phyloP scores from a whole-genome alignment of 192 early-diverging fungal genomes.

The Linnemannia hyalina region DNA sequence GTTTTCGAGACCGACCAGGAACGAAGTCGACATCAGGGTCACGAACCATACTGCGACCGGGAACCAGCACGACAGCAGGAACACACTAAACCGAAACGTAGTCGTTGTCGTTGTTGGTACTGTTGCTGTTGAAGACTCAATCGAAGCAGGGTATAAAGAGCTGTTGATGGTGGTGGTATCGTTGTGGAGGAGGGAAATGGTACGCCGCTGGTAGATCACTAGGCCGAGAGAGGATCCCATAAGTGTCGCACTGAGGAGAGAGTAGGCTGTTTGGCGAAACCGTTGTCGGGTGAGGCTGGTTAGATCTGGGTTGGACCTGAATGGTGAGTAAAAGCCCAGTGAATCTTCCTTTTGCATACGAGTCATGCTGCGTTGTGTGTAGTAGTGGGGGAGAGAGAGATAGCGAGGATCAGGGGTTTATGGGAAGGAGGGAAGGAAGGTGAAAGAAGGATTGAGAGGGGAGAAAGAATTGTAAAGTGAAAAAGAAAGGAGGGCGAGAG shows the following conservation, averaged over 20 bases:
- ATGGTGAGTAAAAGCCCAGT: neutral
- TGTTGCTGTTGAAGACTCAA: neutral
- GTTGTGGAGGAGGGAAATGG: conserved; percentile 9
- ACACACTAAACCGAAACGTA: neutral
- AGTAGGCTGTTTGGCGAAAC: conserved; percentile 24
- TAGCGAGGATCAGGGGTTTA: neutral
- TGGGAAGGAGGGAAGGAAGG: neutral
- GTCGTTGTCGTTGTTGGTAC: conserved; percentile 5
- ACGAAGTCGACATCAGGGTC: neutral
- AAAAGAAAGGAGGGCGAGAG: neutral
- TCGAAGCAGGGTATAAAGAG: neutral
- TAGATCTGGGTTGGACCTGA: neutral
- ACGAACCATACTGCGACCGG: conserved; percentile 23
- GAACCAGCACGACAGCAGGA: conserved; percentile 7
- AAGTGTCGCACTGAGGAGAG: conserved; percentile 12
- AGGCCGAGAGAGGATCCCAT: conserved; percentile 43
- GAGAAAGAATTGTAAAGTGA: neutral
- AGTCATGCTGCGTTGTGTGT: neutral
- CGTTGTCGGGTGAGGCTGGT: neutral
- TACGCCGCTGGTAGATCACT: conserved; percentile 19
- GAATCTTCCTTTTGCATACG: neutral
- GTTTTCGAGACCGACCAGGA: neutral
- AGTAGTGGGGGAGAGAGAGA: no score
- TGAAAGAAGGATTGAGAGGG: neutral
- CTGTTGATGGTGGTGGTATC: neutral